phyloP scores from a whole-genome alignment of 345 rosid genomes.

The Citrus reticulata region DNA sequence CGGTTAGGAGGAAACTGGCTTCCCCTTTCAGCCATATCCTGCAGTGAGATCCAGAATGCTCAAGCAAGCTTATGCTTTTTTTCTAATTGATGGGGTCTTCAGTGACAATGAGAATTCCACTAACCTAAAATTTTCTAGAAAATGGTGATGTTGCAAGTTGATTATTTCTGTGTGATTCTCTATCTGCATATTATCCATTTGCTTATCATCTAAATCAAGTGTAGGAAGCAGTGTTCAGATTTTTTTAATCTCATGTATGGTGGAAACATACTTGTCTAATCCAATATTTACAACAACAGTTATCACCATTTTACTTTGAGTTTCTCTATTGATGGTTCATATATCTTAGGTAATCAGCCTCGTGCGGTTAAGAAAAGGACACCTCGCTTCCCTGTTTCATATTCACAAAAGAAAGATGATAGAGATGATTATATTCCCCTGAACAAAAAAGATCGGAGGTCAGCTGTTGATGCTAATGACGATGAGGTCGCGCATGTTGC shows the following conservation, averaged over 20 bases:
- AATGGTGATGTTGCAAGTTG: not conserved
- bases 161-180: not conserved
- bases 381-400: conserved; percentile 84
- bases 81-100: too few relatives aligned
- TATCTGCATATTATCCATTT: not conserved
- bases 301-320: not conserved
- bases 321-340: conserved; percentile 15
- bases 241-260: not conserved
- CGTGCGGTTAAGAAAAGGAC: conserved; percentile 94
- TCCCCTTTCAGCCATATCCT: too few relatives aligned
- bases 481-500: conserved; percentile 72
- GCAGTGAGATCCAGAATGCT: too few relatives aligned
- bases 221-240: not conserved
- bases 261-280: not conserved
- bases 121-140: not conserved
- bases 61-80: too few relatives aligned
- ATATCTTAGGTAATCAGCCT: conserved; percentile 56
- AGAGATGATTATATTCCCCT: conserved; percentile 39
- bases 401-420: conserved; percentile 43
- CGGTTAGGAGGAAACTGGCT: too few relatives aligned
- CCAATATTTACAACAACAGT: not conserved
- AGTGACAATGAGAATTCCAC: not conserved
- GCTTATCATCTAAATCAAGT: not conserved
- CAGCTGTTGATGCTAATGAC: conserved; percentile 39
- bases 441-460: conserved; percentile 49